Percentiles rank a stretch among this genome's conserved stretches.
phyloP scores from a whole-genome alignment of 2,329 filamentous ascomycete genomes.

The Fusarium oxysporum region DNA sequence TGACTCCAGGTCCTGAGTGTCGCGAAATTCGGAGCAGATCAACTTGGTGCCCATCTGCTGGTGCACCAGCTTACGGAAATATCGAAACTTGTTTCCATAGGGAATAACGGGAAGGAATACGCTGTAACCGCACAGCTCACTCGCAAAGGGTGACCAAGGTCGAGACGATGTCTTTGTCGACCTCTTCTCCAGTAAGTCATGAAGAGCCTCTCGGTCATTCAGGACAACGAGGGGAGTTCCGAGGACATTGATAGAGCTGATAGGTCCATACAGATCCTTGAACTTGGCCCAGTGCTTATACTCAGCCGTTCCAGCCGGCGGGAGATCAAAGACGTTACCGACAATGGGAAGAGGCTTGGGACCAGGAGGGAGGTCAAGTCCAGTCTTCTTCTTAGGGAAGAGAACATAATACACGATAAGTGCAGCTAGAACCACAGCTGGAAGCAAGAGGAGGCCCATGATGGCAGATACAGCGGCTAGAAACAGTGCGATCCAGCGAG shows the following conservation, averaged over 20 bases:
- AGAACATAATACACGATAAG: constrained; percentile 24
- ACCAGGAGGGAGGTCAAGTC: constrained; percentile 56
- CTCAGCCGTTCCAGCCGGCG: constrained; percentile 50
- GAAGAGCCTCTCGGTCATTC: constrained; percentile 51
- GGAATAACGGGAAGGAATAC: constrained; percentile 19
- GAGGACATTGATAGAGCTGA: constrained; percentile 55
- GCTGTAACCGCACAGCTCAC: constrained; percentile 42
- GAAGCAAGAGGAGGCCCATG: constrained; percentile 22
- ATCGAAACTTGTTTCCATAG: constrained; percentile 36
- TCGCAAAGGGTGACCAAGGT: constrained; percentile 39
- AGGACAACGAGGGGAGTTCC: constrained; percentile 56
- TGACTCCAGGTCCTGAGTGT: constrained; percentile 45
- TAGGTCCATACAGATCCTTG: constrained; percentile 53
- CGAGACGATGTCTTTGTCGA: constrained; percentile 50
- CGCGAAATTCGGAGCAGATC: constrained; percentile 24
- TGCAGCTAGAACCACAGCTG: constrained; percentile 17
- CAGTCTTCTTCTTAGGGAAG: constrained; percentile 4
- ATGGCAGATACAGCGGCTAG: neutral
- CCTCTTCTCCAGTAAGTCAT: constrained; percentile 53
- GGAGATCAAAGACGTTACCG: constrained; percentile 63
- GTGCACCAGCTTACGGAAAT: constrained; percentile 47
- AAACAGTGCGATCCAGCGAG: neutral
- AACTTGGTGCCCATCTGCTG: constrained; percentile 46
- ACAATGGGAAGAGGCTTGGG: constrained; percentile 60
- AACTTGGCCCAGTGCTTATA: constrained; percentile 56